Conservation (phyloP, 176 grass and related monocot species). For the Bonia amplexicaulis region DNA sequence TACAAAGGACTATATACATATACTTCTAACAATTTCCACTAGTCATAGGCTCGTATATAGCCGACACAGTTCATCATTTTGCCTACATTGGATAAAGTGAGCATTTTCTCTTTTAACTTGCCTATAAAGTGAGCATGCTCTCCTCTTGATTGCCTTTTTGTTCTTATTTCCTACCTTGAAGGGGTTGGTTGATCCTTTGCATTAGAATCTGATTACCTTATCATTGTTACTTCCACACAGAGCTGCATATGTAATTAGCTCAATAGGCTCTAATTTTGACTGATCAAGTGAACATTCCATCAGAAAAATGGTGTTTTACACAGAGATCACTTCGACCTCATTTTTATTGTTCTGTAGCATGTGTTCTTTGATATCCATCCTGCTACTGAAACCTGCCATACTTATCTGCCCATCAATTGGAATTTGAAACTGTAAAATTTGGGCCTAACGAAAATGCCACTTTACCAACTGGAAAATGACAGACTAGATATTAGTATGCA, state of each 20-base stretch:
- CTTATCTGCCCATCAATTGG: not conserved
- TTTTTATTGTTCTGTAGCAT: not conserved
- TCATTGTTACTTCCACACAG: not conserved
- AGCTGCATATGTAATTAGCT: not conserved
- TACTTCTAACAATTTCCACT: too few species aligned
- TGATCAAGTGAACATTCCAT: not conserved
- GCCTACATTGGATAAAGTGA: constrained; percentile 19
- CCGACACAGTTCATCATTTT: not conserved
- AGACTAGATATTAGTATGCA: not conserved
- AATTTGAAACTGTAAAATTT: constrained; percentile 18
- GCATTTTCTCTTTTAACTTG: not conserved
- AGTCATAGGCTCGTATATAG: not conserved
- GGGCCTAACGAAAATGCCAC: not conserved
- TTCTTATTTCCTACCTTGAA: constrained; percentile 6
- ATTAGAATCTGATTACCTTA: not conserved
- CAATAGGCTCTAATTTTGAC: constrained; percentile 9
- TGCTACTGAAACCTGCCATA: not conserved
- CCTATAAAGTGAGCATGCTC: constrained; percentile 17
- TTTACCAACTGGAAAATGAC: not conserved
- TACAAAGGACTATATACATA: too few species aligned
- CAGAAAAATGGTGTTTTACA: not conserved
- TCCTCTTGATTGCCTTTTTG: constrained; percentile 6
- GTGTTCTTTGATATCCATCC: not conserved
- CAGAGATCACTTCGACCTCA: not conserved
- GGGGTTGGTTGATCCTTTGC: not conserved